Evolutionary conservation across 2,329 filamentous ascomycete genomes (phyloP), one percentile per base, ranked within the genome.

Genomic region (Rhinocladiella similis): DNA sequence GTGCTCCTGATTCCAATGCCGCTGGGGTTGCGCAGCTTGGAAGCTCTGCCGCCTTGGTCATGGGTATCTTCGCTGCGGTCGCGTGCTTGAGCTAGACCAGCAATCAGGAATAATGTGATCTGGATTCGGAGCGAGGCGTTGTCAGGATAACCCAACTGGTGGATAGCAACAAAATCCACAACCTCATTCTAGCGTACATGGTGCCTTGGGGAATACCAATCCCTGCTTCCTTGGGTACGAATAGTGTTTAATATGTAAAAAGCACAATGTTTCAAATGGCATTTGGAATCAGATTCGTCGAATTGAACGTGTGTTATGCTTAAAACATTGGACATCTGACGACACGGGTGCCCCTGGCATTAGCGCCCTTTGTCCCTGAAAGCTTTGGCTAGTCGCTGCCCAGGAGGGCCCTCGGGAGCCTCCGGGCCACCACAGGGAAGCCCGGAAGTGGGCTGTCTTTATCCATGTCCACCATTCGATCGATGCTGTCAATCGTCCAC

Each of bases 41-140:
- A 3, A 70, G 65, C 59, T 68, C 72, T 5, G 59, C 68, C 19
- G 67, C 68, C 5, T 56, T 73, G 14, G 57, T 68, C 9, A 53
- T 72, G 42, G 67, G 68, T n/a, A 68, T 67, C 1, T 60, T 70
- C n/a, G 70, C 66, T 22, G 65, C 71, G 5, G 60, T 73, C 41
- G 63, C 67, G 43, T 70, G 69, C 54, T 57, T 73, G 5, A 65
- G 68, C 61, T 59, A 46, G 50, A 20, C 27, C 10, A 16, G 39
- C 13, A n/a, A 6, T 27, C 53, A 42, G 18, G 51, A 42, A 54
- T 20, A 33, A 12, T 33, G 5, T 33, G 29, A 33, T 33, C 10
- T 12, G 29, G 5, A 50, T 46, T 22, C 43, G 29, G 29, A 47
- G 36, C 22, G 14, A 3, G 16, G 18, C 20, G 48, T 53, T 29